Base-by-base conservation (phyloP, 163 green algal genomes). In the Chlamydomonas reinhardtii region DNA sequence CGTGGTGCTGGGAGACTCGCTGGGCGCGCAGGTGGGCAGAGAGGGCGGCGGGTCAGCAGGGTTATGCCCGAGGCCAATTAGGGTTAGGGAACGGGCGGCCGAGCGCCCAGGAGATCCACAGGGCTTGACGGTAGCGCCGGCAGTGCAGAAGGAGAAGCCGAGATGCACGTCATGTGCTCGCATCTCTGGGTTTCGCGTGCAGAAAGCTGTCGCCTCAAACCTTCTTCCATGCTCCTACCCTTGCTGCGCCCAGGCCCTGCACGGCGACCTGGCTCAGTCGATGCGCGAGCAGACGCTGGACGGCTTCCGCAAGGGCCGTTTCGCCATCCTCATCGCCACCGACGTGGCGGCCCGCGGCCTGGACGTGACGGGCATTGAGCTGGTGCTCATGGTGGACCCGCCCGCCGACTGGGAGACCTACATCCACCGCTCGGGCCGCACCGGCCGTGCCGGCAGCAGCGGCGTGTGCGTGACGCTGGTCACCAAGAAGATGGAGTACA, bases 341-440 rank as follows among this genome's bases (percentile, higher is more conserved):
- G 98, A 99, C 88, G 98, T 99, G 37, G 98, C 98, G 25, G 98
- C 98, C 0, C 91, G 98, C 25, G 98, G 98, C 0, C 95, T 99
- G 75, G 98, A 99, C 93, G 99, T 99, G 92, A 95, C 82, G 56
- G 94, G 94, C 37, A 95, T 99, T 39, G 97, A 99, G 87, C 94
- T 99, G 70, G 96, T 99, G 39, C 81, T 99, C 4, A 97, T 99
- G 93, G 82, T 92, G 79, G 95, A 98, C 86, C 94, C 94, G 0
- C 96, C 96, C 16, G 95, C 96, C 66, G 95, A 97, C 77, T 94
- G 93, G 20, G 97, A 99, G 82, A 91, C 82, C 34, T 91, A 91
- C 74, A 92, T 90, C 62, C 88, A 90, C 76, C 73, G 83, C 31
- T 88, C 74, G 12, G 95, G 96, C 59, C 91, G 96, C 43, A 98